Conservation (phyloP, 208 protist species). For the Wallacemonas collosoma region DNA sequence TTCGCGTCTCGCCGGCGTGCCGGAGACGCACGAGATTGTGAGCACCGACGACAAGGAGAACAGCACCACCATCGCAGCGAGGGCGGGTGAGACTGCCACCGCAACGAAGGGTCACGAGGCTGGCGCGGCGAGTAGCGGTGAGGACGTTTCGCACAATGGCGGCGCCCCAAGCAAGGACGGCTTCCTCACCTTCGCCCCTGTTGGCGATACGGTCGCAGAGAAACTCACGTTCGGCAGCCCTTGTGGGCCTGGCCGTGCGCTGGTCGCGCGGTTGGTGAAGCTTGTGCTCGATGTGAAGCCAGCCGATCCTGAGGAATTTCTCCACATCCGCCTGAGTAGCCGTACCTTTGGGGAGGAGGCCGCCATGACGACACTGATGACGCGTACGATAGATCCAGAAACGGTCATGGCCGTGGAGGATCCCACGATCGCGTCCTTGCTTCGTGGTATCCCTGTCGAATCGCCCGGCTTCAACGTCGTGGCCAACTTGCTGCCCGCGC, state of each 20-base stretch:
- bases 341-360: constrained; percentile 48
- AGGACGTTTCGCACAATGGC: constrained; percentile 6
- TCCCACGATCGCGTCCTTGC: constrained; percentile 42
- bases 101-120: too few species aligned
- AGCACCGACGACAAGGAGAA: neutral
- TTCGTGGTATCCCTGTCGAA: constrained; percentile 47
- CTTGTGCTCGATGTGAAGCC: constrained; percentile 51
- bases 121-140: neutral
- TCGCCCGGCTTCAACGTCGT: constrained; percentile 53
- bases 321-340: constrained; percentile 55
- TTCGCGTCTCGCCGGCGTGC: neutral
- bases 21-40: neutral
- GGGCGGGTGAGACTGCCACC: neutral
- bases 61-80: neutral
- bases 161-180: constrained; percentile 10
- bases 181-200: constrained; percentile 28
- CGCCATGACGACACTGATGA: constrained; percentile 25
- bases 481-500: constrained; percentile 35
- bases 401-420: constrained; percentile 38
- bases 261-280: constrained; percentile 38
- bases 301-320: constrained; percentile 58
- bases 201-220: constrained; percentile 52
- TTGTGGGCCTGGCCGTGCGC: constrained; percentile 24
- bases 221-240: constrained; percentile 44
- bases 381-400: constrained; percentile 25